Evolutionary conservation across 2,329 filamentous ascomycete species (phyloP), one percentile per base, ranked within the genome.

Genomic region (Penicillium sp.): DNA sequence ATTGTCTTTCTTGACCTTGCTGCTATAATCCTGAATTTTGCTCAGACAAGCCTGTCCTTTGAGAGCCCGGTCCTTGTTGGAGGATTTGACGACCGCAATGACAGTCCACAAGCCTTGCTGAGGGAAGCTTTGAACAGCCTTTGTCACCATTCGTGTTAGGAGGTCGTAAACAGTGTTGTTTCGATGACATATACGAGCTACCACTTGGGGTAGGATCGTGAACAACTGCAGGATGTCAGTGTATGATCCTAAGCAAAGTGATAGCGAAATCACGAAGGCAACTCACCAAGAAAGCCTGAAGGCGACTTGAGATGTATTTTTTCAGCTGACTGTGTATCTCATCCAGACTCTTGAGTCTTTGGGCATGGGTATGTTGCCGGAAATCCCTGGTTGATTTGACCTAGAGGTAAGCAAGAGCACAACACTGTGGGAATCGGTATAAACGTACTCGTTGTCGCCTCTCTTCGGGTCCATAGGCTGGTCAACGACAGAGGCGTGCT

Each of bases 31-130:
- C 78, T 84, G 63, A 55, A 79, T 77, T 57, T 76, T 79, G 25
- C 78, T 75, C 22, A 79, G 70, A 57, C 77, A 79, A 35, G 71
- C 70, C 45, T 77, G 71, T 11, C 86, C 87, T 60, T 86, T 81
- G 7, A 77, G 78, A 2, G 82, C 81, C 60, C 94, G 86, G 56
- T 94, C 90, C 14, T 84, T 82, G 62, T 92, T 88, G 35, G 85
- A 90, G 0, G 92, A 91, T 59, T 94, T 94, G 68, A 93, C 89
- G 48, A 97, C 89, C 8, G 93, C 92, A 57, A 98, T 85, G 38
- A 99, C 80, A 70, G 89, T 91, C 96, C 95, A 99, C 28, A 98
- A 78, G 0, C 93, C 89, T 76, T 99, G 95, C 62, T 91, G 92
- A 0, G 95, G 94, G 75, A 97, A 91, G n/a, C 87, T 83, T 45